phyloP scores from a whole-genome alignment of 2,329 filamentous ascomycete species.

The Zarea fungicola region DNA sequence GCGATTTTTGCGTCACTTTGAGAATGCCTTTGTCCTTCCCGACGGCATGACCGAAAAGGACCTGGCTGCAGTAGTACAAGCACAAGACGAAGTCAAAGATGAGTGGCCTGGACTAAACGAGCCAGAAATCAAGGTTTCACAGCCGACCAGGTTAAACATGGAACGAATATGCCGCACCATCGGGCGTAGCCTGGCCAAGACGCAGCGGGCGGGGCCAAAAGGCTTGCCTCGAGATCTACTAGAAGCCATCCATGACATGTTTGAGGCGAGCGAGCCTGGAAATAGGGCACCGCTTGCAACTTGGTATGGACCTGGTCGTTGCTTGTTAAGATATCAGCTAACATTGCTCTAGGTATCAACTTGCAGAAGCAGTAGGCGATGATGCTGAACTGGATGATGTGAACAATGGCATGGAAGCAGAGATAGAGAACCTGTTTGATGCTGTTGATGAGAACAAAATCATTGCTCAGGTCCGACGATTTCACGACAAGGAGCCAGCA shows the following conservation, averaged over 20 bases:
- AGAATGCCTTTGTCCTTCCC: slow-evolving; percentile 31
- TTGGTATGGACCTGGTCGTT: slow-evolving; percentile 24
- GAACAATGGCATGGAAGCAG: slow-evolving; percentile 22
- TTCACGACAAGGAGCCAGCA: slow-evolving; percentile 19
- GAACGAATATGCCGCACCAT: slow-evolving; percentile 20
- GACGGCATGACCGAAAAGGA: slow-evolving; percentile 28
- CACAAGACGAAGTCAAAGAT: background rate
- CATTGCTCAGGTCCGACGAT: slow-evolving; percentile 26
- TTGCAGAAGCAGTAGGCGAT: slow-evolving; percentile 8
- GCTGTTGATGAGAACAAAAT: slow-evolving; percentile 23
- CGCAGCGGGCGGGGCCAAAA: slow-evolving; percentile 14
- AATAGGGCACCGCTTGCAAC: slow-evolving; percentile 27
- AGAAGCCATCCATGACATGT: slow-evolving; percentile 21
- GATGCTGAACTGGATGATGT: slow-evolving; percentile 6
- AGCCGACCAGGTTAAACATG: slow-evolving; percentile 20
- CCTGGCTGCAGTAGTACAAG: slow-evolving; percentile 12
- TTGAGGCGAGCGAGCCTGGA: slow-evolving; percentile 21
- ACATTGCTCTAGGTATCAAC: background rate
- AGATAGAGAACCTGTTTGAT: slow-evolving; percentile 25
- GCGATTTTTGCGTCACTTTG: slow-evolving; percentile 24
- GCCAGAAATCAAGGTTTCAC: slow-evolving; percentile 2
- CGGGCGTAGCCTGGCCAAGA: background rate
- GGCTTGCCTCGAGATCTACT: slow-evolving; percentile 25
- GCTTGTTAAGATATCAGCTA: background rate
- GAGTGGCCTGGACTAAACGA: slow-evolving; percentile 17